A percentile compares a stretch with the other conserved stretches of the same genome.
Evolutionary conservation across 75 land plant genomes (phyloP).

Genomic region (Isoetes taiwanensis): DNA sequence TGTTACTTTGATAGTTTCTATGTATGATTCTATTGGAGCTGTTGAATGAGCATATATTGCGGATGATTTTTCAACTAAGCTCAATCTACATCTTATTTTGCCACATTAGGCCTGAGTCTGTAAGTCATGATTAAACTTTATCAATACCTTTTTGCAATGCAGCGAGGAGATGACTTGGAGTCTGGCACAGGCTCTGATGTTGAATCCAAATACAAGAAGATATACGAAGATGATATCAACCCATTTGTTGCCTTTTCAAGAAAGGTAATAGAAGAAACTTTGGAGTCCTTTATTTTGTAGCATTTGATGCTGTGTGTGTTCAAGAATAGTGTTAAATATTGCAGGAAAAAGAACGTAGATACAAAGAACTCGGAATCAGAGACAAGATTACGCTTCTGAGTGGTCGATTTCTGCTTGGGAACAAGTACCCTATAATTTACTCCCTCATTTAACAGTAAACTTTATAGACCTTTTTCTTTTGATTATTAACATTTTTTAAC

Average conservation of each 20-base stretch:
- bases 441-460: neutral
- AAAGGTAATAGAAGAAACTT: constrained; percentile 41
- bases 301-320: neutral
- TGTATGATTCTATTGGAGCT: no score
- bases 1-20: no score
- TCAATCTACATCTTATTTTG: no score
- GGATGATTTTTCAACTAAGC: no score
- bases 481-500: constrained; percentile 8
- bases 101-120: no score
- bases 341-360: constrained; percentile 94
- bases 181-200: constrained; percentile 83
- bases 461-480: neutral
- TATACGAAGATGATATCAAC: constrained; percentile 97
- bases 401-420: constrained; percentile 95
- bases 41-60: no score
- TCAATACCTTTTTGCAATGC: constrained; percentile 8
- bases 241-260: constrained; percentile 95
- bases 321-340: neutral
- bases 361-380: constrained; percentile 91
- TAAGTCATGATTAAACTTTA: no score
- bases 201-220: constrained; percentile 91
- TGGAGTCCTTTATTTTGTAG: constrained; percentile 3
- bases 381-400: constrained; percentile 89
- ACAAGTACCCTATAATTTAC: constrained; percentile 43
- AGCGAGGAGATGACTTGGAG: constrained; percentile 87